Evolutionary conservation across 345 rosid genomes (phyloP).

Genomic region (Carallia pectinifolia): DNA sequence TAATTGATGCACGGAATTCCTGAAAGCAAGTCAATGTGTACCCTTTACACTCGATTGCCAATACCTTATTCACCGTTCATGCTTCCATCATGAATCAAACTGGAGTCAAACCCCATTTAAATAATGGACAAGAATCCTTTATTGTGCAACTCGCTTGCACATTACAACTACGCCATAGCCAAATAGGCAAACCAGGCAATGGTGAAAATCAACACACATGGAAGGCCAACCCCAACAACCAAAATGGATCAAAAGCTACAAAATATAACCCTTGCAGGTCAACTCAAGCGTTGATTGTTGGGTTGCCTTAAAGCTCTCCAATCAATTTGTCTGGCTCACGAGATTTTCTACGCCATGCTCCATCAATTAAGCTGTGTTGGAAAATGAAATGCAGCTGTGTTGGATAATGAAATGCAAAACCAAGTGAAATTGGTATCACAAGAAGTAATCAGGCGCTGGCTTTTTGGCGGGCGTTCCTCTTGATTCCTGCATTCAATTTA

Average conservation of each 20-base stretch:
- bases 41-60: neutral
- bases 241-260: neutral
- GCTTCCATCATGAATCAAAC: neutral
- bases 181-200: neutral
- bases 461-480: slow-evolving; percentile 87
- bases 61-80: neutral
- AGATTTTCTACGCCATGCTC: slow-evolving; percentile 5
- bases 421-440: slow-evolving; percentile 32
- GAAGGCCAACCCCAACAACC: slow-evolving; percentile 1
- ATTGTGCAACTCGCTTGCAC: slow-evolving; percentile 1
- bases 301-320: slow-evolving; percentile 3
- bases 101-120: neutral
- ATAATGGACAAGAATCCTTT: neutral
- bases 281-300: slow-evolving; percentile 16
- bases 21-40: too few relatives aligned
- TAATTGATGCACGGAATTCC: too few relatives aligned
- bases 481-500: slow-evolving; percentile 58
- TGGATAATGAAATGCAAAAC: slow-evolving; percentile 11
- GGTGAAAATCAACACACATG: neutral
- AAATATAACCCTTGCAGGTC: slow-evolving; percentile 7
- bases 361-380: slow-evolving; percentile 2
- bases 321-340: neutral
- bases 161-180: slow-evolving; percentile 1
- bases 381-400: slow-evolving; percentile 7
- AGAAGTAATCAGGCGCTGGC: slow-evolving; percentile 95